Evolutionary conservation across 1,284 basidiomycete species (phyloP).

Genomic region (Stygiomarasmius scandens): DNA sequence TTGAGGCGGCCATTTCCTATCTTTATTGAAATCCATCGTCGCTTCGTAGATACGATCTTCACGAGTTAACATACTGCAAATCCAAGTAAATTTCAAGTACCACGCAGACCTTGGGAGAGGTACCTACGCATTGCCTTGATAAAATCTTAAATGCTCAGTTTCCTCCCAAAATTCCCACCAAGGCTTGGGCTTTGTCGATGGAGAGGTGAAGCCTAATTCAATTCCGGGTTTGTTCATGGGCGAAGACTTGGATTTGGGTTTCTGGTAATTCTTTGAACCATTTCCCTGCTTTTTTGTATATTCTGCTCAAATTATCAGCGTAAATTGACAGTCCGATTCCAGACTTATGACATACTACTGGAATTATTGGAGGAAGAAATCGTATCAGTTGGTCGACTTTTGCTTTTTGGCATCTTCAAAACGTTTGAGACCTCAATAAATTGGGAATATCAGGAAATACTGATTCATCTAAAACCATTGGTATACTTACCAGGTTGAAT

Average conservation of each 20-base stretch:
- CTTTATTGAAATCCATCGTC: slow-evolving; percentile 55
- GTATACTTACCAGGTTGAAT: too few species aligned
- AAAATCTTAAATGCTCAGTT: slow-evolving; percentile 42
- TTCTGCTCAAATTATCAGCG: too few species aligned
- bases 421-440: background rate
- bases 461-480: too few species aligned
- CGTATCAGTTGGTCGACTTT: background rate
- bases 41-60: slow-evolving; percentile 61
- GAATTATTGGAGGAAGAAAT: background rate
- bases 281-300: background rate
- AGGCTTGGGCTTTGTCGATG: slow-evolving; percentile 19
- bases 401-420: background rate
- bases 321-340: background rate
- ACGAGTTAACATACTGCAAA: slow-evolving; percentile 39
- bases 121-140: slow-evolving; percentile 46
- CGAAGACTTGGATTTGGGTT: background rate
- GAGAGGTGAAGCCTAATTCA: background rate
- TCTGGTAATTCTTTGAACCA: background rate
- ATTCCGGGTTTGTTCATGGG: background rate
- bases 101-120: background rate
- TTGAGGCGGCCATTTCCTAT: slow-evolving; percentile 53
- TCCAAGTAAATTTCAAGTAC: slow-evolving; percentile 30
- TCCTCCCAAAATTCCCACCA: slow-evolving; percentile 75
- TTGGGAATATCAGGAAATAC: too few species aligned
- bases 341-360: background rate